Conservation (phyloP, 2,329 filamentous ascomycete species). For the Coniochaeta sp. region DNA sequence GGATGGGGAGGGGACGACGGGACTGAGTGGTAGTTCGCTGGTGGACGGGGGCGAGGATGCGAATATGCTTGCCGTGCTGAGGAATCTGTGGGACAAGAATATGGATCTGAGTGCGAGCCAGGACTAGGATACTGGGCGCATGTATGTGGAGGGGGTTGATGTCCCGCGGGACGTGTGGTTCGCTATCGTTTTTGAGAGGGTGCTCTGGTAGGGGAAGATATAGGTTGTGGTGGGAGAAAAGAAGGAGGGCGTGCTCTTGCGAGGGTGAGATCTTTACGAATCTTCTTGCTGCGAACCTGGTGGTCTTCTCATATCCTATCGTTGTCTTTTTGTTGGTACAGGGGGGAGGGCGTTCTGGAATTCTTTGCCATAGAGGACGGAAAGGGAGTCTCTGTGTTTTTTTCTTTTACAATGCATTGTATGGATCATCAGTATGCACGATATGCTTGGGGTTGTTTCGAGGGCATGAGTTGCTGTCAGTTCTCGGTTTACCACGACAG, state of each 20-base stretch:
- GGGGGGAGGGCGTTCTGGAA: background rate
- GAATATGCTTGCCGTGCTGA: slow-evolving; percentile 40
- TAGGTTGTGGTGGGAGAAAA: no score
- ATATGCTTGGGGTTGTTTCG: background rate
- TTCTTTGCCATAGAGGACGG: background rate
- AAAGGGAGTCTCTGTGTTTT: background rate
- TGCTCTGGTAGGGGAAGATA: background rate
- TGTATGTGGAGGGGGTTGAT: background rate
- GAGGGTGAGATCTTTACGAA: background rate
- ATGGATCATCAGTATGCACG: background rate
- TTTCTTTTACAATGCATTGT: background rate
- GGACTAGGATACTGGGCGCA: slow-evolving; percentile 25
- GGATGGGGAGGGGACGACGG: slow-evolving; percentile 23
- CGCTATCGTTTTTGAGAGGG: background rate
- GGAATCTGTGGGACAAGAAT: slow-evolving; percentile 56
- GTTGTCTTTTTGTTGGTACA: background rate
- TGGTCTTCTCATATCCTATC: background rate
- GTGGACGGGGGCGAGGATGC: slow-evolving; percentile 43
- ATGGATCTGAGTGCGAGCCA: slow-evolving; percentile 49
- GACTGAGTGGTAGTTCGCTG: slow-evolving; percentile 41
- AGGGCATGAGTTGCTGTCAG: background rate
- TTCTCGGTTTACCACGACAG: background rate
- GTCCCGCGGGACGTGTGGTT: background rate
- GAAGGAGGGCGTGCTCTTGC: background rate
- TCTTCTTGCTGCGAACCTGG: background rate